Evolutionary conservation across 805 yeast species (phyloP).

Genomic region (Pichia cabralensis): DNA sequence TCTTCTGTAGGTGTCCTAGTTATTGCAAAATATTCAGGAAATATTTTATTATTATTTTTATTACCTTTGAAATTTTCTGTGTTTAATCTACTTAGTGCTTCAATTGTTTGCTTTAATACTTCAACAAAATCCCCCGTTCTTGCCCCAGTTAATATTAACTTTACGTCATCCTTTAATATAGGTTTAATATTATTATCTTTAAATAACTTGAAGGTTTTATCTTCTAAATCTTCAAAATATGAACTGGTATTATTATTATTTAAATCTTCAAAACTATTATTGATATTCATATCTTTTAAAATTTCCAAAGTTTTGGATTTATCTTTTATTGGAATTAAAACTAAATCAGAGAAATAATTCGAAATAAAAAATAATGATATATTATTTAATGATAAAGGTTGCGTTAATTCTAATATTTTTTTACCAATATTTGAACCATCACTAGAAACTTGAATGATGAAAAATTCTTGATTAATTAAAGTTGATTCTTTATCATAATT

Average conservation of each 20-base stretch:
- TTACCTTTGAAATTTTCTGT: constrained; percentile 8
- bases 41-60: background rate
- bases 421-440: constrained; percentile 48
- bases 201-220: constrained; percentile 29
- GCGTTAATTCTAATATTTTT: constrained; percentile 45
- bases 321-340: constrained; percentile 41
- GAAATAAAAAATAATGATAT: constrained; percentile 53
- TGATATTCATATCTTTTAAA: constrained; percentile 23
- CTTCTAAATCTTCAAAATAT: constrained; percentile 19
- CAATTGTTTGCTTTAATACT: constrained; percentile 35
- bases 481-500: constrained; percentile 28
- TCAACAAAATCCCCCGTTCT: constrained; percentile 36
- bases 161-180: constrained; percentile 28
- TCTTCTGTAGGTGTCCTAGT: constrained; percentile 44
- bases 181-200: constrained; percentile 33
- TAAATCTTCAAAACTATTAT: constrained; percentile 9
- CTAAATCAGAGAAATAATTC: constrained; percentile 55
- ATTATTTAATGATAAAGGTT: constrained; percentile 46
- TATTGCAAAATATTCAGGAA: constrained; percentile 39
- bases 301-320: constrained; percentile 36
- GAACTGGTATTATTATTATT: constrained; percentile 15
- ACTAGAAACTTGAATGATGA: constrained; percentile 49
- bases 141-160: constrained; percentile 48
- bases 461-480: constrained; percentile 34
- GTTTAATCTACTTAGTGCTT: constrained; percentile 20